A percentile compares a stretch with the other conserved stretches of the same genome.
Evolutionary conservation across 495 filamentous ascomycete species (phyloP).

Genomic region (Immersiella caudata): DNA sequence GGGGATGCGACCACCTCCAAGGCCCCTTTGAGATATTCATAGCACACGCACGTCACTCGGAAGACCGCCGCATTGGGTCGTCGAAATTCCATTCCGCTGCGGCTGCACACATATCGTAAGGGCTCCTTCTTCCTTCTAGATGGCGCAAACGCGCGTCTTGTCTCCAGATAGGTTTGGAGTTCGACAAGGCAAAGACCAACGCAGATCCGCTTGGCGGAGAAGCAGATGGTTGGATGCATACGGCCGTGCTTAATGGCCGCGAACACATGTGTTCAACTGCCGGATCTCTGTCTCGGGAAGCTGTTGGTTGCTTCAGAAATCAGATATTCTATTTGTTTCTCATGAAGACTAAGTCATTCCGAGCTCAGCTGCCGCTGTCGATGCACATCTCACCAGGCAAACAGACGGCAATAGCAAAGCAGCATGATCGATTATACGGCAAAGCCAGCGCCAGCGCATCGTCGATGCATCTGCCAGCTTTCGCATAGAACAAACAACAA

Average conservation of each 20-base stretch:
- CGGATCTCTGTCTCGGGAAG: neutral
- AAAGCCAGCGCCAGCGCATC: neutral
- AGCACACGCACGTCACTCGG: neutral
- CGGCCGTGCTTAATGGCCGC: neutral
- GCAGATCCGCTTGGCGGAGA: neutral
- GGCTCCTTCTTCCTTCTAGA: neutral
- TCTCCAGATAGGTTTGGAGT: neutral
- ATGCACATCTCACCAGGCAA: neutral
- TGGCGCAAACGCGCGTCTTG: neutral
- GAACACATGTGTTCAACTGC: neutral
- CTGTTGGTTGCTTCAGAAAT: neutral
- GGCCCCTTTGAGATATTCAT: slow-evolving; percentile 8
- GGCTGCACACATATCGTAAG: neutral
- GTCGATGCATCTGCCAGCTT: neutral
- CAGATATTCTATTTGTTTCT: neutral
- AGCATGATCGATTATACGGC: neutral
- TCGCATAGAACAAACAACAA: neutral
- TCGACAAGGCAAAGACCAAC: neutral
- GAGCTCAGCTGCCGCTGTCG: neutral
- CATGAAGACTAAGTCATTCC: neutral
- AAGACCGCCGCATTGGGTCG: neutral
- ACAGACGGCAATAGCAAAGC: neutral
- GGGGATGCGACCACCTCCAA: slow-evolving; percentile 4
- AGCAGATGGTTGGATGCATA: neutral
- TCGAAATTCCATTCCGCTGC: slow-evolving; percentile 1